Percentiles rank a stretch among this genome's conserved stretches.
phyloP scores from a whole-genome alignment of 352 stramenopile species.

The Pythium angustatum region DNA sequence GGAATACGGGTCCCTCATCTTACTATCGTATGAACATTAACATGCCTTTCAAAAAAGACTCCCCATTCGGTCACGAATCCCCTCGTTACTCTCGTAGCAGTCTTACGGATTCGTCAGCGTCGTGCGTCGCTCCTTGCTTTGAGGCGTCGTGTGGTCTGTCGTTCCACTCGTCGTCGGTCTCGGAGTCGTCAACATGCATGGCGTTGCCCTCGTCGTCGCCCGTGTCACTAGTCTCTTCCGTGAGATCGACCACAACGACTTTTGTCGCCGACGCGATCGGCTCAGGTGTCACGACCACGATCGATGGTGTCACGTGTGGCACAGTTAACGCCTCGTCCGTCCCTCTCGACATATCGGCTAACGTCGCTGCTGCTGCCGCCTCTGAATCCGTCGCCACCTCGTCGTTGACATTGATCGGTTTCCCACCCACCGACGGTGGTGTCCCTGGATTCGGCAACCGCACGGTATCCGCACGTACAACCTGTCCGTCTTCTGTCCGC shows the following conservation, averaged over 20 bases:
- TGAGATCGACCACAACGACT: neutral
- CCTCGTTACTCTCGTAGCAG: neutral
- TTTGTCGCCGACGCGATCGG: no score
- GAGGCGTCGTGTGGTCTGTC: no score
- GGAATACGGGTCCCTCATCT: no score
- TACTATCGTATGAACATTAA: no score
- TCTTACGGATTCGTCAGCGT: neutral
- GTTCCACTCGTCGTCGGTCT: slow-evolving; percentile 11
- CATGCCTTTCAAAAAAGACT: no score
- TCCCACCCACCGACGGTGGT: neutral
- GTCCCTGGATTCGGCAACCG: slow-evolving; percentile 5
- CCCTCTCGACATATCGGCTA: no score
- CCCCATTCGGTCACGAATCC: no score
- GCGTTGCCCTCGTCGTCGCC: neutral
- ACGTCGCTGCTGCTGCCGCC: no score
- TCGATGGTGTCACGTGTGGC: no score
- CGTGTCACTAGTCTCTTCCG: neutral
- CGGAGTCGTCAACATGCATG: neutral
- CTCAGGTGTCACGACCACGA: neutral
- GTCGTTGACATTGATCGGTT: neutral
- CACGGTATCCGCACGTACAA: neutral
- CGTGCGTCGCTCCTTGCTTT: no score
- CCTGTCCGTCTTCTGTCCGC: neutral
- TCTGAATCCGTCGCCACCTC: no score
- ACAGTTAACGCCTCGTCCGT: no score